phyloP scores from a whole-genome alignment of 176 grass and related monocot species.

The Otatea glauca region DNA sequence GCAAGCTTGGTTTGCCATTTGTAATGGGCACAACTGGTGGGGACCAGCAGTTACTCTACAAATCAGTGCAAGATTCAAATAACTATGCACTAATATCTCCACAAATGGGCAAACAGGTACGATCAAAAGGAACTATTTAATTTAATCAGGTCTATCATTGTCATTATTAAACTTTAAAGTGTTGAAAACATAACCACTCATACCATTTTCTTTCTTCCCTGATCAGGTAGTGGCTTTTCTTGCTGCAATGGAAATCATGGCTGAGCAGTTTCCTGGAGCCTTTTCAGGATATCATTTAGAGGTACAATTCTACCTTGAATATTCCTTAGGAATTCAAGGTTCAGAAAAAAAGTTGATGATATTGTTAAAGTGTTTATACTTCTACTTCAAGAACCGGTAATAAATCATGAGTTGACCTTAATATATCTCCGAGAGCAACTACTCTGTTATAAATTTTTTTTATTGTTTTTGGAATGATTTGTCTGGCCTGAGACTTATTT shows the following conservation, averaged over 20 bases:
- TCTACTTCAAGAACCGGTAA: not conserved
- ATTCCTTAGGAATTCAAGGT: conserved; percentile 1
- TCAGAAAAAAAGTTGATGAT: not conserved
- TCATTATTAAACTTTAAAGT: conserved; percentile 18
- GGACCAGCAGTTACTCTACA: conserved; percentile 63
- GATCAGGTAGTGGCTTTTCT: conserved; percentile 86
- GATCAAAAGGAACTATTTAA: conserved; percentile 7
- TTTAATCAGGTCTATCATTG: not conserved
- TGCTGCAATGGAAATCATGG: conserved; percentile 73
- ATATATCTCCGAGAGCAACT: not conserved
- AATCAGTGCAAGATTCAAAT: conserved; percentile 78
- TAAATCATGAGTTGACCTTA: conserved; percentile 10
- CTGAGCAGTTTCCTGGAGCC: conserved; percentile 74
- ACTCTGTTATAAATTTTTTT: conserved; percentile 7
- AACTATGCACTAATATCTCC: conserved; percentile 89
- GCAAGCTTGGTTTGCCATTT: conserved; percentile 92
- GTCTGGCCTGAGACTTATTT: not conserved
- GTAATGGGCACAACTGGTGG: conserved; percentile 97
- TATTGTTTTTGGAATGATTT: not conserved
- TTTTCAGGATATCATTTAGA: conserved; percentile 73
- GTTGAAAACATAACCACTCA: conserved; percentile 4
- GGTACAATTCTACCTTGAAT: conserved; percentile 50
- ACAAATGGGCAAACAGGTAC: conserved; percentile 90
- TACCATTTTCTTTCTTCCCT: conserved; percentile 31
- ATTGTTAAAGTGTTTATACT: conserved; percentile 6